Conservation (phyloP, 116 monocot genomes). For the Phalaenopsis hybrid region DNA sequence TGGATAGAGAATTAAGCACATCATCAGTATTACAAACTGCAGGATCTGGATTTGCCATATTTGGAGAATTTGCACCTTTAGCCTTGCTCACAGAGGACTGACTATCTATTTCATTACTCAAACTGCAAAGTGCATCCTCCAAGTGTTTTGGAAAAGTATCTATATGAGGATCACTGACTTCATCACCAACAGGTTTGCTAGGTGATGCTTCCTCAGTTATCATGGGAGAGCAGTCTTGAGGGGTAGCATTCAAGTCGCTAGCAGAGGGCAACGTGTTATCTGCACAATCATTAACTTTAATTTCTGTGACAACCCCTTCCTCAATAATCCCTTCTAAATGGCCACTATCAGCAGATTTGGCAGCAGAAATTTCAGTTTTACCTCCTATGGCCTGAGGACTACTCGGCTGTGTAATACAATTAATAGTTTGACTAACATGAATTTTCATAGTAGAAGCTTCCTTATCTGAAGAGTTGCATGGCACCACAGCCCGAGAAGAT, state of each 20-base stretch:
- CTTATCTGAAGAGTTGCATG: constrained; percentile 16
- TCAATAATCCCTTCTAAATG: constrained; percentile 7
- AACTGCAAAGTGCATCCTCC: not conserved
- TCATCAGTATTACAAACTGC: constrained; percentile 8
- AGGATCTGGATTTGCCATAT: constrained; percentile 13
- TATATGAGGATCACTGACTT: constrained; percentile 14
- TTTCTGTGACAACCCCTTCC: constrained; percentile 1
- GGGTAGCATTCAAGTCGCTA: constrained; percentile 11
- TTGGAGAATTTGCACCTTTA: constrained; percentile 6
- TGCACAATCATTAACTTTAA: constrained; percentile 4
- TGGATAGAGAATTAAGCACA: not conserved
- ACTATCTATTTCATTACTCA: not conserved
- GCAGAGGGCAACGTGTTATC: not conserved
- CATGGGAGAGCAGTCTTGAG: constrained; percentile 10
- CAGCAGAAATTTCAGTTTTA: constrained; percentile 11
- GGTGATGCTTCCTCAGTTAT: constrained; percentile 10
- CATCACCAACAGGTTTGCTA: constrained; percentile 13
- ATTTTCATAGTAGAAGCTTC: constrained; percentile 10
- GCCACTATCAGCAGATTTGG: constrained; percentile 14
- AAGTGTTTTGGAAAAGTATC: not conserved
- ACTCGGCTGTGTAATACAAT: not conserved
- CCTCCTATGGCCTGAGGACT: not conserved
- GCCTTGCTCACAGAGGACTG: not conserved
- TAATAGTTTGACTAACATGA: constrained; percentile 15
- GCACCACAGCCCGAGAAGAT: constrained; percentile 17